Evolutionary conservation across 805 yeast genomes (phyloP).

Genomic region (fission yeast (Schizosaccharomyces pombe)): DNA sequence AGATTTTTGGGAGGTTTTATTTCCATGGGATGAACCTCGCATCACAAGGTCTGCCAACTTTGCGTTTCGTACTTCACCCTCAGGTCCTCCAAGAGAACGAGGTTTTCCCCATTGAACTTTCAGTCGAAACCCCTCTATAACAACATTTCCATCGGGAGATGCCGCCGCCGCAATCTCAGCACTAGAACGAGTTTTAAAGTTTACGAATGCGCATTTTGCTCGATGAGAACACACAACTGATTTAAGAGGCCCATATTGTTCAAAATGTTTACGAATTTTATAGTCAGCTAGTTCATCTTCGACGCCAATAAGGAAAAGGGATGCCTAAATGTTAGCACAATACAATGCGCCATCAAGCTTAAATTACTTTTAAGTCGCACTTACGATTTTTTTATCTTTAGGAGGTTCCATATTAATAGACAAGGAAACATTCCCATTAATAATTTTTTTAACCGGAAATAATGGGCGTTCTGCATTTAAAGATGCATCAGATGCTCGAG

Average conservation of each 20-base stretch:
- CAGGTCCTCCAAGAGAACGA: conserved; percentile 10
- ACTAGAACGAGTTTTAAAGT: conserved; percentile 24
- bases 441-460: neutral
- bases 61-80: neutral
- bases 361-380: too few species aligned
- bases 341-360: neutral
- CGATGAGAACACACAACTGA: conserved; percentile 29
- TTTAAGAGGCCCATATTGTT: conserved; percentile 24
- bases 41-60: neutral
- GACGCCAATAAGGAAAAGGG: conserved; percentile 57
- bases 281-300: conserved; percentile 44
- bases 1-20: neutral
- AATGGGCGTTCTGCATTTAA: neutral
- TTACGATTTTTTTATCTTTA: conserved; percentile 19
- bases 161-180: conserved; percentile 26
- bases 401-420: conserved; percentile 16
- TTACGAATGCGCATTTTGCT: conserved; percentile 41
- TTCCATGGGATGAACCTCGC: neutral
- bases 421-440: neutral
- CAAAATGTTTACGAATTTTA: conserved; percentile 28
- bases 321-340: conserved; percentile 8
- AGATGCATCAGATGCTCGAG: neutral
- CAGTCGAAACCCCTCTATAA: conserved; percentile 10
- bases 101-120: conserved; percentile 13
- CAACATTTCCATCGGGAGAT: conserved; percentile 8